Evolutionary conservation across 352 stramenopile genomes (phyloP).

Genomic region (Globisporangium polare): DNA sequence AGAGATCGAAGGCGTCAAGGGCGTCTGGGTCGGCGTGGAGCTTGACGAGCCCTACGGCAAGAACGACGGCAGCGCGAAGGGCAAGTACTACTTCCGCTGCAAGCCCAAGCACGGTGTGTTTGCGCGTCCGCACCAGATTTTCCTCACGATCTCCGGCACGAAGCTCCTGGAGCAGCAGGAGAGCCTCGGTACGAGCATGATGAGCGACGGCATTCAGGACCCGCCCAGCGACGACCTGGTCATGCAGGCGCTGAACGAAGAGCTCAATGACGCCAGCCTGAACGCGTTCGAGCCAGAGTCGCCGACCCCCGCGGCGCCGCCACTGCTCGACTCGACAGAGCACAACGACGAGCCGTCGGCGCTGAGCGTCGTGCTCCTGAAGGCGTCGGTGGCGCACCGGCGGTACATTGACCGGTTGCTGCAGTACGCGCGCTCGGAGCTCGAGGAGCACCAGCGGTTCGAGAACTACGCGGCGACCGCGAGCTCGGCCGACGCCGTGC

Average conservation of each 20-base stretch:
- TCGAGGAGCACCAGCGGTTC: slow-evolving; percentile 78
- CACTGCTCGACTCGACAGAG: slow-evolving; percentile 16
- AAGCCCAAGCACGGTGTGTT: slow-evolving; percentile 80
- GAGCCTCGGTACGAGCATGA: slow-evolving; percentile 16
- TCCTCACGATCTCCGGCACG: slow-evolving; percentile 53
- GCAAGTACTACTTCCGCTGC: slow-evolving; percentile 74
- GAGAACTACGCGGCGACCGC: slow-evolving; percentile 67
- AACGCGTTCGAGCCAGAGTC: slow-evolving; percentile 16
- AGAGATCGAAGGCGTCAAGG: slow-evolving; percentile 67
- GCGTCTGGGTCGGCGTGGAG: slow-evolving; percentile 73
- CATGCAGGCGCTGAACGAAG: slow-evolving; percentile 21
- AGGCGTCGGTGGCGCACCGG: slow-evolving; percentile 60
- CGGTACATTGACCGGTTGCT: slow-evolving; percentile 70
- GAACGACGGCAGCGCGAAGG: slow-evolving; percentile 83
- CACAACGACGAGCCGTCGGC: slow-evolving; percentile 47
- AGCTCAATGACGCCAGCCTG: slow-evolving; percentile 16
- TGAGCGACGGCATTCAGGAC: slow-evolving; percentile 13
- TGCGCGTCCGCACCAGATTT: slow-evolving; percentile 70
- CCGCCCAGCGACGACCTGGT: slow-evolving; percentile 24
- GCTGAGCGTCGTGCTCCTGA: slow-evolving; percentile 56
- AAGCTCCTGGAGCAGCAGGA: slow-evolving; percentile 53
- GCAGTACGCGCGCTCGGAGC: slow-evolving; percentile 56
- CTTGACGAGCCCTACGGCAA: slow-evolving; percentile 74
- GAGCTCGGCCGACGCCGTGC: slow-evolving; percentile 78
- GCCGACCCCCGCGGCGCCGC: slow-evolving; percentile 20